Base-by-base conservation (phyloP, 345 rosid genomes). In the Euphorbia lathyris region DNA sequence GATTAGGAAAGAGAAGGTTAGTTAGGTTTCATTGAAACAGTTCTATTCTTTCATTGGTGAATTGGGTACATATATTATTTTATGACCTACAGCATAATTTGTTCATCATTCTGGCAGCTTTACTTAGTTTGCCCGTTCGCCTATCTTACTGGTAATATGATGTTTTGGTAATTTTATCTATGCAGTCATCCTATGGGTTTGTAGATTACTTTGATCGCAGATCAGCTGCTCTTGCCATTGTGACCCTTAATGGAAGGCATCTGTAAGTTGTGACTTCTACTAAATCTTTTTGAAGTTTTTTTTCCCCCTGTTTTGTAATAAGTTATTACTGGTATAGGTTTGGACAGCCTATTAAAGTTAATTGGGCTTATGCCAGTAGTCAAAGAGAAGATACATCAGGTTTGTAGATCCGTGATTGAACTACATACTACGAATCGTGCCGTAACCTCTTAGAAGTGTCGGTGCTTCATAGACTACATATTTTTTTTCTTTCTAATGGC, bases 341-440 rank as follows among this genome's bases (percentile, higher is more conserved):
- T 64, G 82, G 82, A 40, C 77, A 79, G 45, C 71, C 82, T 32
- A 57, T 79, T 50, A 79, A 79, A 22, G 82, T 79, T 57, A 79
- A 75, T 25, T 79, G 82, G 82, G 79, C 82, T 16, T 79, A 79
- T 58, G 82, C 76, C 8, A 79, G 74, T 43, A 68, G 74, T 70
- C 79, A 79, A 66, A 72, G 82, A 60, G 82, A 79, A 59, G 82
- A 79, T 64, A 75, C 76, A 50, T 63, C 79, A 67, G 82, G 82
- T 75, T 55, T 16, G 3, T 67, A 12, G 13, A 30, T 61, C 20
- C 56, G n/a, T n/a, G n/a, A 26, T 32, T 9, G 1, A 38, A 5
- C 27, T 52, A 27, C n/a, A 20, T 13, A 19, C n/a, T n/a, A n/a
- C n/a, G n/a, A n/a, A n/a, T n/a, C n/a, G n/a, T n/a, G n/a, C n/a